Base-by-base conservation (phyloP, 345 rosid genomes). In the Gossypium sturtianum region DNA sequence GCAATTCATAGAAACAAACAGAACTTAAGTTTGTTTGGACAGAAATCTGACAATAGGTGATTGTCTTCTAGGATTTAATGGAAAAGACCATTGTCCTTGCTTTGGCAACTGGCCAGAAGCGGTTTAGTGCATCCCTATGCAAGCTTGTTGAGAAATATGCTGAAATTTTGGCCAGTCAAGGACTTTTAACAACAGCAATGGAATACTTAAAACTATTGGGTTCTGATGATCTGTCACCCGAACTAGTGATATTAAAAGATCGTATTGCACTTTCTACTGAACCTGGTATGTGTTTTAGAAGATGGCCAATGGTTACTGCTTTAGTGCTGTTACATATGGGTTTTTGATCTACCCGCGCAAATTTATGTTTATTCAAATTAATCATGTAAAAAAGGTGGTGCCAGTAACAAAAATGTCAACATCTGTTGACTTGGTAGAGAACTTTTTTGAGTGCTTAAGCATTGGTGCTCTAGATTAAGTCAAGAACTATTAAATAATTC, bases 1-100 rank as follows among this genome's bases (percentile, higher is more conserved):
- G 74, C 79, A 53, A 56, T 79, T 82, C 57, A 68, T 76, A 62
- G 29, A 73, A 70, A 52, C 57, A 70, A 52, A 44, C 9, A 51
- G n/a, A 68, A 17, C 11, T 12, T 49, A 23, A 66, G 25, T 70
- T 57, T 75, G 61, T 78, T 45, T 53, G 56, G 52, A 27, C 66
- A 51, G 72, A 47, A 27, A 34, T 27, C 65, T 83, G 67, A 62
- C 68, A 29, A 45, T 64, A 58, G 56, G 68, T 70, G 19, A 17
- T 80, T 80, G 29, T 75, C 79, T 77, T 49, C 49, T 84, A 96
- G 99, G 99, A 96, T 81, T 86, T 96, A 81, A 96, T 93, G 99
- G 99, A 96, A 86, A 96, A 96, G 87, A 96, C 99, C 70, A 94
- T 93, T 54, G 98, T 90, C 66, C 90, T 96, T 83, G 95, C 95